phyloP scores from a whole-genome alignment of 768 basidiomycete genomes.

The Holtermannia corniformis region DNA sequence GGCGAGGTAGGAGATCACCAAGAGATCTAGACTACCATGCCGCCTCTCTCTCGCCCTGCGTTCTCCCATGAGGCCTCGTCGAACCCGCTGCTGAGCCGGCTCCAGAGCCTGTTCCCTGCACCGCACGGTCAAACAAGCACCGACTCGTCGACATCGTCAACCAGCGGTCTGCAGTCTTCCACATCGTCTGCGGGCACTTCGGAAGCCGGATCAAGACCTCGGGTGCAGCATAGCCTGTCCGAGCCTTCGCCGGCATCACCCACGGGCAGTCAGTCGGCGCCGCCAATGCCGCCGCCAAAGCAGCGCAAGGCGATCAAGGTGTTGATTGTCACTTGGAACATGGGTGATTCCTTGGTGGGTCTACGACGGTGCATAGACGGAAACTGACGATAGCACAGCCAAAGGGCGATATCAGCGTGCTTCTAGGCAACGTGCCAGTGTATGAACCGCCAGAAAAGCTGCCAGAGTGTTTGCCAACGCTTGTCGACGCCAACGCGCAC shows the following conservation, averaged over 20 bases:
- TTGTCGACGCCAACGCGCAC: slow-evolving; percentile 27
- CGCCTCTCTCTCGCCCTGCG: too few relatives aligned
- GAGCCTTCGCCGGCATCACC: background rate
- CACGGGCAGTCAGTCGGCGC: background rate
- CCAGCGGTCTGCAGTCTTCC: too few relatives aligned
- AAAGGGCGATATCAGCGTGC: slow-evolving; percentile 36
- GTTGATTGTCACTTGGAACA: slow-evolving; percentile 38
- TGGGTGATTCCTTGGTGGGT: slow-evolving; percentile 39
- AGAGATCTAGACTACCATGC: too few relatives aligned
- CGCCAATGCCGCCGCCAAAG: background rate
- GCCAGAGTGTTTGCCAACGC: slow-evolving; percentile 8
- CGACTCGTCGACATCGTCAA: too few relatives aligned
- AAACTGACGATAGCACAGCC: slow-evolving; percentile 18
- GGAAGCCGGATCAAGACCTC: too few relatives aligned
- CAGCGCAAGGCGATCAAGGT: slow-evolving; percentile 37
- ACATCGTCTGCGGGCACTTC: too few relatives aligned
- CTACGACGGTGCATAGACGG: background rate
- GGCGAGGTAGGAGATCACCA: too few relatives aligned
- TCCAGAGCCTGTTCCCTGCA: too few relatives aligned
- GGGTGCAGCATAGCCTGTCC: background rate
- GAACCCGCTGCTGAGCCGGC: too few relatives aligned
- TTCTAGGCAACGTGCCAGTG: slow-evolving; percentile 31
- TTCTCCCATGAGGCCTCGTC: too few relatives aligned
- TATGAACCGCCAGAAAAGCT: slow-evolving; percentile 14
- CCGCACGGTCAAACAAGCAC: too few relatives aligned